Conservation (phyloP, 2,329 filamentous ascomycete species). For the Uncinocarpus reesii region DNA sequence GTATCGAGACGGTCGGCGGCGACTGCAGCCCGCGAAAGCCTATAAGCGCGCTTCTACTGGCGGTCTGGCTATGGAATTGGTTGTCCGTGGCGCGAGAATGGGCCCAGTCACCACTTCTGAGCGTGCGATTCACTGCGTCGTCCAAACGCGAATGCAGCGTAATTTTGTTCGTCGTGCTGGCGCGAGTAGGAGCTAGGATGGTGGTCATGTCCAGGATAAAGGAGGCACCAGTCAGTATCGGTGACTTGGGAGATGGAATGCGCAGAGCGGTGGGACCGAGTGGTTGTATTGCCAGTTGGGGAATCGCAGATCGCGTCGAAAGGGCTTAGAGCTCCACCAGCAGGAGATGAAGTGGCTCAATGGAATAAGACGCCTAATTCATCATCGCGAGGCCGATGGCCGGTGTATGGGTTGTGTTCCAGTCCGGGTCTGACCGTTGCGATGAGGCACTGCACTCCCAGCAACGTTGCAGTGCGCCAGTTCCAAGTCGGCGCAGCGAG, state of each 20-base stretch:
- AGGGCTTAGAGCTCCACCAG: no score
- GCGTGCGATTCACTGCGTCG: conserved; percentile 10
- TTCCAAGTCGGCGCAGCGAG: no score
- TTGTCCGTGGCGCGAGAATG: background rate
- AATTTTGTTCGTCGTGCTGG: conserved; percentile 12
- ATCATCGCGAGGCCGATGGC: no score
- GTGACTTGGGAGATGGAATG: background rate
- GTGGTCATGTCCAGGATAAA: conserved; percentile 17
- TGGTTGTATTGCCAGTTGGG: no score
- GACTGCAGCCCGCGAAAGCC: background rate
- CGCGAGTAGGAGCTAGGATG: conserved; percentile 11
- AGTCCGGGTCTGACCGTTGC: no score
- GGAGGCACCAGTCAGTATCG: background rate
- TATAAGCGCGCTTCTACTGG: background rate
- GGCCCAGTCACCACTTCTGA: background rate
- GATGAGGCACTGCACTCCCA: no score
- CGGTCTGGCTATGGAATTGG: background rate
- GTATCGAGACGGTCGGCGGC: background rate
- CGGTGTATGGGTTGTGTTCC: no score
- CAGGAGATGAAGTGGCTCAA: no score
- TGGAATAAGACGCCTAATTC: no score
- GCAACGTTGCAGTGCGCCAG: no score
- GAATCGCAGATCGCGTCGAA: no score
- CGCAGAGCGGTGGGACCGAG: no score
- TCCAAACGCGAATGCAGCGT: conserved; percentile 6